A percentile compares a stretch with the other conserved stretches of the same genome.
phyloP scores from a whole-genome alignment of 495 filamentous ascomycete species.

The Lasiosphaeria ovina region DNA sequence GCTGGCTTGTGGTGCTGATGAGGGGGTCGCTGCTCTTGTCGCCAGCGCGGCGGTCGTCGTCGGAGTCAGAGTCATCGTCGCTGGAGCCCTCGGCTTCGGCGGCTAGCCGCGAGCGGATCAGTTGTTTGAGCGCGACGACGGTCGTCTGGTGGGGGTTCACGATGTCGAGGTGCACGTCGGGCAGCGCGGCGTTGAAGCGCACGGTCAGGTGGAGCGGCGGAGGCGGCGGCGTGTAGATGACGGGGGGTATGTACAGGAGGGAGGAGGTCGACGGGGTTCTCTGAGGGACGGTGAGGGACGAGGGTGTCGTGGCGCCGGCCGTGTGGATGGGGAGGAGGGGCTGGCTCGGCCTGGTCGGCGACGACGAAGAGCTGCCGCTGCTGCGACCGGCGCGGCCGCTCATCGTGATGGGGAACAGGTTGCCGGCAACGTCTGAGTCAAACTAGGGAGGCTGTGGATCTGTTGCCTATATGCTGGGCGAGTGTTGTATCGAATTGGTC shows the following conservation, averaged over 20 bases:
- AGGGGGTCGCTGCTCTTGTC: background rate
- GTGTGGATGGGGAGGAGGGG: background rate
- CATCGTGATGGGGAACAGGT: constrained; percentile 14
- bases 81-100: constrained; percentile 43
- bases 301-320: constrained; percentile 5
- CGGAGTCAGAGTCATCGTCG: background rate
- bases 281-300: constrained; percentile 10
- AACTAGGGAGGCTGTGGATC: background rate
- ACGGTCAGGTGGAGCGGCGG: constrained; percentile 69
- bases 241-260: constrained; percentile 7
- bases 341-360: constrained; percentile 14
- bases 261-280: constrained; percentile 10
- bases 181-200: constrained; percentile 81
- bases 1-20: background rate
- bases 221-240: constrained; percentile 7
- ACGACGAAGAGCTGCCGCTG: constrained; percentile 20
- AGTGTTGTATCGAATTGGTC: no score
- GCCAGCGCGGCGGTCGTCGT: background rate
- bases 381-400: constrained; percentile 11
- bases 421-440: no score
- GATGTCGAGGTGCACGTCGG: constrained; percentile 80
- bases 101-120: constrained; percentile 73
- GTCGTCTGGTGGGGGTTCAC: constrained; percentile 63
- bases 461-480: background rate
- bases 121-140: constrained; percentile 70